A percentile compares a stretch with the other conserved stretches of the same genome.
These are phyloP conservation scores for Rhynchospora breviuscula DNA, from an alignment of 176 grass and related monocot species.

Conservation along the genomic window DNA sequence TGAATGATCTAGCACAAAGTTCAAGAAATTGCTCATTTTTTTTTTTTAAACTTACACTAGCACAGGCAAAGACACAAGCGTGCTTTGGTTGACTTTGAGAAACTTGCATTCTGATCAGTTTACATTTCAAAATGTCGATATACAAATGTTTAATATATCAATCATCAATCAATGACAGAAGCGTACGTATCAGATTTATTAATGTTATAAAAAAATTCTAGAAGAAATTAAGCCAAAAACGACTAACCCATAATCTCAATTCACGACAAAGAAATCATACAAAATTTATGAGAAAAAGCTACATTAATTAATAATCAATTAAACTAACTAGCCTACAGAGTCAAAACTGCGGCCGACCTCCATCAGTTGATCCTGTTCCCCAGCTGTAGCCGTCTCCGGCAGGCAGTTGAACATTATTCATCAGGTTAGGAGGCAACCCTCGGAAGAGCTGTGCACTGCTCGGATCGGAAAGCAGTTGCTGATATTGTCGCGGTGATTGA, in stretches of 20 bases:
- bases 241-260: background rate
- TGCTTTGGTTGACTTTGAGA: too few species aligned
- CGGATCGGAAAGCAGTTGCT: background rate
- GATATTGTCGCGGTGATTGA: background rate
- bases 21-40: too few species aligned
- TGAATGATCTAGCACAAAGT: too few species aligned
- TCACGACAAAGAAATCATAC: background rate
- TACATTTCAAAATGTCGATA: background rate
- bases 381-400: background rate
- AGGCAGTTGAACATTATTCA: background rate
- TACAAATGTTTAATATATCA: too few species aligned
- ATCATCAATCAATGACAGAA: background rate
- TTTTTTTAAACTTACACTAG: too few species aligned
- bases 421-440: background rate
- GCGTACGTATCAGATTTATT: background rate
- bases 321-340: background rate
- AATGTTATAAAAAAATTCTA: background rate
- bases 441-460: background rate
- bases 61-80: too few species aligned
- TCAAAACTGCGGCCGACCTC: background rate
- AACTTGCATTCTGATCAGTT: too few species aligned
- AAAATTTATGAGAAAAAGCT: background rate
- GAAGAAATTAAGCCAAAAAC: background rate
- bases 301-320: background rate
- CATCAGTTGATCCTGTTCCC: background rate